Percentiles rank a stretch among this genome's conserved stretches.
Conservation (phyloP, 2,329 filamentous ascomycete species). For the Calonectria ilicicola region DNA sequence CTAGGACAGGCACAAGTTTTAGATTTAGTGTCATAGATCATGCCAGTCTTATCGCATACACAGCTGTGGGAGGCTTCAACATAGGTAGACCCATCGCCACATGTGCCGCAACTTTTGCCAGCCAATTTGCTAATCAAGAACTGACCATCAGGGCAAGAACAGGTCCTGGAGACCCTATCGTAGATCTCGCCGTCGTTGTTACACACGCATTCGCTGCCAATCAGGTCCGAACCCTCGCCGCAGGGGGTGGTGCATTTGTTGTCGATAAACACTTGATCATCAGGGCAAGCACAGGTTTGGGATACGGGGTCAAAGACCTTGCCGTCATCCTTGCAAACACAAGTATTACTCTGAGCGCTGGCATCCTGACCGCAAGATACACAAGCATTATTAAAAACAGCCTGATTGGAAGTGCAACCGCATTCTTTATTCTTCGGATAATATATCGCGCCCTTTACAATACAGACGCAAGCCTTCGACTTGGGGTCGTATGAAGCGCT, state of each 20-base stretch:
- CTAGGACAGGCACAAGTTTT: slow-evolving; percentile 21
- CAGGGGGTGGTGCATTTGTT: not conserved
- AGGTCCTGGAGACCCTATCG: not conserved
- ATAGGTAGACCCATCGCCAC: not conserved
- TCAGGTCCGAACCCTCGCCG: not conserved
- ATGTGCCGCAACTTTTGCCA: not conserved
- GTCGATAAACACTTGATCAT: slow-evolving; percentile 12
- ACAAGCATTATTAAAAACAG: not conserved
- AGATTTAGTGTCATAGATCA: not conserved
- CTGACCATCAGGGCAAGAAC: slow-evolving; percentile 30
- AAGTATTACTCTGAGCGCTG: not conserved
- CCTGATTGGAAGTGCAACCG: not conserved
- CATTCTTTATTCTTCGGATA: not conserved
- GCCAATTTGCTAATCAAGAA: not conserved
- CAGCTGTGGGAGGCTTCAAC: not conserved
- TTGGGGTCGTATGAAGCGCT: not conserved
- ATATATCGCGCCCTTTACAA: not conserved
- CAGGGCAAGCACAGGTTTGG: slow-evolving; percentile 25
- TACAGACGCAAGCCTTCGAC: not conserved
- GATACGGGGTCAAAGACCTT: not conserved
- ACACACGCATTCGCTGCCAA: not conserved
- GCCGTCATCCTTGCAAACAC: not conserved
- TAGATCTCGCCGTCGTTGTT: not conserved
- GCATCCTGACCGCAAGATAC: not conserved
- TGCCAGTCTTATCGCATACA: not conserved